Evolutionary conservation across 2,329 filamentous ascomycete species (phyloP).

Genomic region (Tolypocladium ovalisporum): DNA sequence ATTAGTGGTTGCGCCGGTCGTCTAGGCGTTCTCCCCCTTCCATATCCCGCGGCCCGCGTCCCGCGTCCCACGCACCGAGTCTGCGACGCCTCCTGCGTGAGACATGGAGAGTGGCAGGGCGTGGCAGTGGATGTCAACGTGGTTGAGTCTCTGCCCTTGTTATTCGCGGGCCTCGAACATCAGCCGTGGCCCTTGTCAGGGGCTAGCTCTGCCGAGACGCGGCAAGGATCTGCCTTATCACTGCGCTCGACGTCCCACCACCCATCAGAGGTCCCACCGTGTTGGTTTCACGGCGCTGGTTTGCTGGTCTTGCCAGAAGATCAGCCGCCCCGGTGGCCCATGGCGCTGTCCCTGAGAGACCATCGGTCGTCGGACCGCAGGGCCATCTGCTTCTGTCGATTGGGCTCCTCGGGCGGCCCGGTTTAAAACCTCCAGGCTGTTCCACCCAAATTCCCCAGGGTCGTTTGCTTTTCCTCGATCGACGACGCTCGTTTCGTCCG

Average conservation of each 20-base stretch:
- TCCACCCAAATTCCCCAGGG: background rate
- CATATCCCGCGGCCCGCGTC: background rate
- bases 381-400: background rate
- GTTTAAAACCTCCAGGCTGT: background rate
- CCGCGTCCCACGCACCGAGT: background rate
- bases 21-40: no score
- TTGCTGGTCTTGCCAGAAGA: background rate
- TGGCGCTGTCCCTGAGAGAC: background rate
- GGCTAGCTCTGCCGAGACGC: background rate
- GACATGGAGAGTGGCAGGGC: background rate
- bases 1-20: no score
- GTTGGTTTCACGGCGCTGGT: slow-evolving; percentile 4
- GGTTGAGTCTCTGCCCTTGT: background rate
- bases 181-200: background rate
- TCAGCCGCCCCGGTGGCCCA: background rate
- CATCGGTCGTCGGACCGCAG: background rate
- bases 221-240: slow-evolving; percentile 2
- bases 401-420: background rate
- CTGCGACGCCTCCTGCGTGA: background rate
- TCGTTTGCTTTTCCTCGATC: background rate
- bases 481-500: background rate
- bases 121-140: background rate
- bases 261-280: background rate
- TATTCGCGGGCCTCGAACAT: background rate
- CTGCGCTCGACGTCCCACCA: background rate